Conservation (phyloP, 1,139 yeast genomes). For the Blastobotrys elegans region DNA sequence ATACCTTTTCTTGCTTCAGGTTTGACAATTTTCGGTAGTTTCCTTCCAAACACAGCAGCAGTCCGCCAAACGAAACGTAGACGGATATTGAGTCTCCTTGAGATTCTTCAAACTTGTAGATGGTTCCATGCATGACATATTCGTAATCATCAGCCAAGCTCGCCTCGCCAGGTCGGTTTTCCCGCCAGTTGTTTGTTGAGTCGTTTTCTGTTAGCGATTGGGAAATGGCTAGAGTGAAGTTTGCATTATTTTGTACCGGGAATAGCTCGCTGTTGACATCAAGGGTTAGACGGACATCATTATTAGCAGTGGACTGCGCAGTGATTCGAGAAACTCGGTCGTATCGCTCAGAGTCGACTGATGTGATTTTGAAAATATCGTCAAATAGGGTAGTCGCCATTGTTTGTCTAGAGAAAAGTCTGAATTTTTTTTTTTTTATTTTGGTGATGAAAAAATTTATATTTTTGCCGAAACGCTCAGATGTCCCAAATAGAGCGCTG, state of each 20-base stretch:
- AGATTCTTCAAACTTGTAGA: constrained; percentile 92
- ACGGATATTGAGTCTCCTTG: constrained; percentile 66
- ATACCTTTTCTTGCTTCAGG: constrained; percentile 91
- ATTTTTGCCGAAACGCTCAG: no score
- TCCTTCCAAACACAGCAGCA: constrained; percentile 91
- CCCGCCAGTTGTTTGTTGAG: constrained; percentile 75
- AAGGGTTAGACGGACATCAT: constrained; percentile 77
- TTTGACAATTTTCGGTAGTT: constrained; percentile 83
- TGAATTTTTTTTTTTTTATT: no score
- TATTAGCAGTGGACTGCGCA: constrained; percentile 79
- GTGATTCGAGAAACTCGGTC: constrained; percentile 88
- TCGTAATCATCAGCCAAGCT: constrained; percentile 95
- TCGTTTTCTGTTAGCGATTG: constrained; percentile 58
- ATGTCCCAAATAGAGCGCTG: no score
- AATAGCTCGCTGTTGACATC: constrained; percentile 91
- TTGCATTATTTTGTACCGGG: constrained; percentile 74
- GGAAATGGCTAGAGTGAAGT: constrained; percentile 84
- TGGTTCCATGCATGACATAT: constrained; percentile 97
- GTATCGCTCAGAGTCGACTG: constrained; percentile 85
- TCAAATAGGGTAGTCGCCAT: constrained; percentile 67
- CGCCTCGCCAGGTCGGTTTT: constrained; percentile 73
- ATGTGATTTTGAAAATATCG: constrained; percentile 83
- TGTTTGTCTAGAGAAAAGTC: neutral
- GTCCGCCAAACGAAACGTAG: constrained; percentile 93
- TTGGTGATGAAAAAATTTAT: neutral